Evolutionary conservation across 2,329 filamentous ascomycete species (phyloP).

Genomic region (Claviceps paspali): DNA sequence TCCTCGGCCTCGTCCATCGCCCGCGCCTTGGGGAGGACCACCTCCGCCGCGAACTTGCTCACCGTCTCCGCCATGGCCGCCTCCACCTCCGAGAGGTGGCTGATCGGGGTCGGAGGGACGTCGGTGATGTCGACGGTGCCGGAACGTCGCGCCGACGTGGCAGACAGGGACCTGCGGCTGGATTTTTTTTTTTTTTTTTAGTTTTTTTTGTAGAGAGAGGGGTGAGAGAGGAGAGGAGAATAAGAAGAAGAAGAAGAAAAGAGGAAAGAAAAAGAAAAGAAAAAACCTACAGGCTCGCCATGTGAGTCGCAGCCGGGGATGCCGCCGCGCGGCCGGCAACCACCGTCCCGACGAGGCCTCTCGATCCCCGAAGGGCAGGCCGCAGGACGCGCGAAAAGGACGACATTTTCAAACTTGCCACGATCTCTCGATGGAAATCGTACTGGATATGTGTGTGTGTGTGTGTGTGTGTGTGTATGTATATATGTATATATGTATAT

Average conservation of each 20-base stretch:
- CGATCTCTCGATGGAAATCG: too few species aligned
- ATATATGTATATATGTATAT: not conserved
- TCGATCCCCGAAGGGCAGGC: slow-evolving; percentile 33
- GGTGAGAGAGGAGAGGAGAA: too few species aligned
- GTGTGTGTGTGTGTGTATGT: not conserved
- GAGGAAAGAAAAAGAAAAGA: not conserved
- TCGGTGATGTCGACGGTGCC: slow-evolving; percentile 48
- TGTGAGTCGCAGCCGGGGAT: not conserved
- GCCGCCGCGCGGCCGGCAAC: slow-evolving; percentile 5
- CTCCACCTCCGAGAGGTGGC: slow-evolving; percentile 83
- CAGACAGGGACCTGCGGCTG: too few species aligned
- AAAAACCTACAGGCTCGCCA: slow-evolving; percentile 12
- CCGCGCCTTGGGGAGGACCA: slow-evolving; percentile 78
- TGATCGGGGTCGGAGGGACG: slow-evolving; percentile 81
- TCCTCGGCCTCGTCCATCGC: slow-evolving; percentile 95
- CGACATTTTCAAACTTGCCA: slow-evolving; percentile 25
- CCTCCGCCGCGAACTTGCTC: slow-evolving; percentile 76
- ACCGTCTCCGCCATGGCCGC: slow-evolving; percentile 79
- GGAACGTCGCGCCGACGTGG: slow-evolving; percentile 37
- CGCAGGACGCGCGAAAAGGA: slow-evolving; percentile 35
- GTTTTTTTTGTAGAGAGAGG: too few species aligned
- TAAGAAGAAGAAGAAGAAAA: too few species aligned
- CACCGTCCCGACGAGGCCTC: slow-evolving; percentile 18
- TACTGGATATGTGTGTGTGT: not conserved
- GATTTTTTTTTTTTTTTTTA: too few species aligned